Evolutionary conservation across 2,329 filamentous ascomycete species (phyloP).

Genomic region (Fusarium pseudoanthophilum): DNA sequence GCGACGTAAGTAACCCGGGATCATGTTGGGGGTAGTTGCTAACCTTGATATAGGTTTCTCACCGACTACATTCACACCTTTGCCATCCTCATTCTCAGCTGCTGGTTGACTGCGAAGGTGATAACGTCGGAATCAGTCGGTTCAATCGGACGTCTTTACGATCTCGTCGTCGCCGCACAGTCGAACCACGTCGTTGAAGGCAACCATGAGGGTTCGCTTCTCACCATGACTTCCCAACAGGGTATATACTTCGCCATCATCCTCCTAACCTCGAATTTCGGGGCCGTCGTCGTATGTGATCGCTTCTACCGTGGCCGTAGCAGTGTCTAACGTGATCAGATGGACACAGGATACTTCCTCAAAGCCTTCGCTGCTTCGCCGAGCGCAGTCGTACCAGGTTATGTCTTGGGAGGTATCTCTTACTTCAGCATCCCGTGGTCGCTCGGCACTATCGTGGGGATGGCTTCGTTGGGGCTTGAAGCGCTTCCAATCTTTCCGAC

Average conservation of each 20-base stretch:
- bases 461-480: neutral
- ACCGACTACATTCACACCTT: neutral
- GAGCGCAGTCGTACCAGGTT: neutral
- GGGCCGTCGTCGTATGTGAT: neutral
- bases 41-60: neutral
- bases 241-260: neutral
- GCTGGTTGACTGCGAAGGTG: neutral
- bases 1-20: neutral
- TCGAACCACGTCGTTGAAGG: neutral
- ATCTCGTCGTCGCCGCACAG: neutral
- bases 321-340: neutral
- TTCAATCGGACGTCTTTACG: neutral
- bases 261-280: neutral
- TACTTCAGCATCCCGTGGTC: neutral
- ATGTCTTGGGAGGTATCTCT: neutral
- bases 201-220: neutral
- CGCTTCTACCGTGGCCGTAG: rapidly evolving
- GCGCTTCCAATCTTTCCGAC: neutral
- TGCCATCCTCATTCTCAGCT: neutral
- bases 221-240: neutral
- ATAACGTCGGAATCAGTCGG: neutral
- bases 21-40: rapidly evolving
- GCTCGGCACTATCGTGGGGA: neutral
- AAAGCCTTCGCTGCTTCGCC: neutral
- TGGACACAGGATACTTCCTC: neutral